Evolutionary conservation across 1,139 yeast genomes (phyloP), one percentile per base, ranked within the genome.

Genomic region (Saccharomyces hybrid): DNA sequence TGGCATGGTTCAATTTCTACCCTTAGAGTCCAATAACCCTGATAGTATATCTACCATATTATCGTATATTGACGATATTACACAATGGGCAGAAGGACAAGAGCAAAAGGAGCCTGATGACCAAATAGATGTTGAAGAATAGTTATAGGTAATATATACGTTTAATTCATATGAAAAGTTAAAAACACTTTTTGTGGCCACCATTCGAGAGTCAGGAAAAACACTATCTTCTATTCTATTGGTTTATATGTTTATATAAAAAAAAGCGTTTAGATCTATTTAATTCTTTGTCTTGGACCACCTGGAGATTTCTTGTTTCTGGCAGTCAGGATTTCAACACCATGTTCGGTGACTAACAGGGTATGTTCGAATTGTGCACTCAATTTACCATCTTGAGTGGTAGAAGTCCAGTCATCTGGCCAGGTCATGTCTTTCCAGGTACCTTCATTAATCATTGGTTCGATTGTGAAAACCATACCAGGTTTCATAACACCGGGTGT

Each of bases 341-440:
- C 99, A 53, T 83, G 85, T 66, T 90, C 98, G 5, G 99, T 95
- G 42, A 93, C 95, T 58, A 95, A 73, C 66, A 95, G 67, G 69
- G 95, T 91, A 68, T 95, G 98, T 73, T 95, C 95, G 64, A 95
- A 95, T 72, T 95, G 99, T 0, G 99, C 99, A 61, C 93, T 84
- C 57, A 79, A 75, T 67, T 83, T 82, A 53, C 98, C 98, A 68
- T 93, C 98, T 54, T 81, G 83, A 20, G 98, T 93, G 26, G 83
- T 81, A 1, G 96, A 82, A 11, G 99, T 95, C 99, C 99, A 95
- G 72, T 88, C 88, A 71, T 95, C 99, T 1, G 99, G 99, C 99
- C 99, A 95, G 52, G 83, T 77, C 56, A 80, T 73, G 70, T 91
- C 99, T 64, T 81, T 81, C 74, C 82, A 85, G 0, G 85, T 75